Base-by-base conservation (phyloP, 2,329 filamentous ascomycete genomes). In the Ceratocystis destructans region DNA sequence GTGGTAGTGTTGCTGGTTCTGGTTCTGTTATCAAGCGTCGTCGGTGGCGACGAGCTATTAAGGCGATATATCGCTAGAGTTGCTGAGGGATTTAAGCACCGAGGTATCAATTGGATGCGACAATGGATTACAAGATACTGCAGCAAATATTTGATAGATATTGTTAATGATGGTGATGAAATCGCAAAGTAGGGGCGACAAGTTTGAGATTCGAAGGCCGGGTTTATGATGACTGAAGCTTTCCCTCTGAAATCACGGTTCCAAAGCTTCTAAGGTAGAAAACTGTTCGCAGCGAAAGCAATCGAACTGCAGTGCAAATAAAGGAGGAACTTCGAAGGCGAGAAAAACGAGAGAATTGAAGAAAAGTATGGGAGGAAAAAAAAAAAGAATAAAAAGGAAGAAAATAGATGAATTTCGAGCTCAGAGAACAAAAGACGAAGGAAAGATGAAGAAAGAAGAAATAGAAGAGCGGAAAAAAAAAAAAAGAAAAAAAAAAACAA, bases 351-450 rank as follows among this genome's bases (percentile, higher is more conserved):
- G 59, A 57, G 61, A 48, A 63, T 45, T 20, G 44, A 46, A 31
- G 8, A 66, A 48, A 66, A 48, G 55, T 22, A 28, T 46, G 61
- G 53, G 55, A 22, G 41, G 53, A 33, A 46, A 63, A 41, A 62
- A 55, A 41, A n/a, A 4, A 22, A 62, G 64, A 66, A 46, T 41
- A 15, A 64, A 37, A 15, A 20, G n/a, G 62, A 64, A 46, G 12
- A 6, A 64, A 37, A n/a, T 17, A 20, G 41, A 31, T 41, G 12
- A 8, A 62, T n/a, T 62, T 46, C 12, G 31, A 62, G 41, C 25
- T 25, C 37, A 62, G 7, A 37, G 10, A 37, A 37, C 8, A 22
- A 50, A 53, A 53, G 25, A 8, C 48, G 48, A 53, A 53, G 20
- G 28, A 25, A 37, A 53, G 20, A 66, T n/a, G 61, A 48, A 28